Conservation (phyloP, 257 asterid genomes). For the Linaria vulgaris region DNA sequence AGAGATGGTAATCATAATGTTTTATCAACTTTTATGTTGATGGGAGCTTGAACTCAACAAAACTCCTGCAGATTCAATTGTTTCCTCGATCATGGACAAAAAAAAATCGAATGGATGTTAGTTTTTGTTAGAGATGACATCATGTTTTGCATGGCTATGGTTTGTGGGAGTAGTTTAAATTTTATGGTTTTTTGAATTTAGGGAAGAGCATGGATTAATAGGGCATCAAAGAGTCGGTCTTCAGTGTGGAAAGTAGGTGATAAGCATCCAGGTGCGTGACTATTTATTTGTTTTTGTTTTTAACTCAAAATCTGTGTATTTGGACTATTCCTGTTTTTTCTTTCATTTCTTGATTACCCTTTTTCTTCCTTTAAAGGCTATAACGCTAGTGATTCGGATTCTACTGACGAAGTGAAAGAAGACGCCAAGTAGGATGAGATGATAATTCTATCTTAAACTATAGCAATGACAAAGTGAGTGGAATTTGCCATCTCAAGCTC, state of each 20-base stretch:
- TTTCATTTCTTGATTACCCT: constrained; percentile 11
- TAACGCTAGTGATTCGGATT: constrained; percentile 90
- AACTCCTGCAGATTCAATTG: too few species aligned
- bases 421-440: constrained; percentile 41
- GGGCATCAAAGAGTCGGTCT: constrained; percentile 70
- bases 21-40: background rate
- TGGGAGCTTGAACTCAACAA: background rate
- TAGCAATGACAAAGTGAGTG: constrained; percentile 39
- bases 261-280: constrained; percentile 84
- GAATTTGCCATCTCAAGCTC: constrained; percentile 20
- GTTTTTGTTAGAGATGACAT: background rate
- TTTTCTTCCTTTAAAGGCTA: constrained; percentile 49
- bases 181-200: constrained; percentile 32
- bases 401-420: constrained; percentile 54
- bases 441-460: constrained; percentile 17
- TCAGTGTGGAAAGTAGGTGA: constrained; percentile 82
- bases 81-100: too few species aligned
- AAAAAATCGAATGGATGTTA: background rate
- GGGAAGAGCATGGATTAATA: constrained; percentile 83
- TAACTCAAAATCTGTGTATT: constrained; percentile 6
- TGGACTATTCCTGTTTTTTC: constrained; percentile 1
- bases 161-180: constrained; percentile 7
- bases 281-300: constrained; percentile 5
- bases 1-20: background rate
- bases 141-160: background rate